Evolutionary conservation across 73 alveolate genomes (phyloP).

Genomic region (Paramecium caudatum): DNA sequence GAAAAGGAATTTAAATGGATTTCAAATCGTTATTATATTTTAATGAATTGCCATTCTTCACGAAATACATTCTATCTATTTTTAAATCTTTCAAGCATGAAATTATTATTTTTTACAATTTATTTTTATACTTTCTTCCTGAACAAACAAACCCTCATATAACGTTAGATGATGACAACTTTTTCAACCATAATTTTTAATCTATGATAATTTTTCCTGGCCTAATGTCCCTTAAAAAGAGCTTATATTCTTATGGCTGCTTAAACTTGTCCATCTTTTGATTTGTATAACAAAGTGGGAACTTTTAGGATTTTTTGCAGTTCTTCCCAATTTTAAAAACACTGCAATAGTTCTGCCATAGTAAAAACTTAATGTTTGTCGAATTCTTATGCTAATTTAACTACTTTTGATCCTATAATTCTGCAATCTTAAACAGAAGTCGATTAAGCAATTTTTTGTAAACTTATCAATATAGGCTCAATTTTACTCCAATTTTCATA

Average conservation of each 20-base stretch:
- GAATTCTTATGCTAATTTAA: neutral
- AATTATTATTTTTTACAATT: constrained; percentile 31
- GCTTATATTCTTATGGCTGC: constrained; percentile 24
- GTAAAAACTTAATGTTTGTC: constrained; percentile 34
- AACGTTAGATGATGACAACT: constrained; percentile 22
- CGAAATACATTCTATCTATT: constrained; percentile 38
- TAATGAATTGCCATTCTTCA: constrained; percentile 38
- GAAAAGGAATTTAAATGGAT: constrained; percentile 45
- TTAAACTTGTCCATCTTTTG: neutral
- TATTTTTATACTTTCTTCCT: constrained; percentile 26
- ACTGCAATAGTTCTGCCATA: neutral
- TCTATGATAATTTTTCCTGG: constrained; percentile 2
- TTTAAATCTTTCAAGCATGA: constrained; percentile 51
- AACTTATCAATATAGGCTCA: constrained; percentile 47
- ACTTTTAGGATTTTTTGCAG: neutral
- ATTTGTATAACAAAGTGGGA: constrained; percentile 20
- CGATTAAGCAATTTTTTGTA: neutral
- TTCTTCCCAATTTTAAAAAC: constrained; percentile 63
- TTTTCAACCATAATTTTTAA: constrained; percentile 46
- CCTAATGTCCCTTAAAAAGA: neutral
- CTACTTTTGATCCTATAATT: constrained; percentile 33
- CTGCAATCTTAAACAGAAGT: neutral
- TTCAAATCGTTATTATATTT: constrained; percentile 37
- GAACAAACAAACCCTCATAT: constrained; percentile 1
- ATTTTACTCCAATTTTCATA: constrained; percentile 58